Evolutionary conservation across 106 monocot species (phyloP).

Genomic region (Cymbidium sinense): DNA sequence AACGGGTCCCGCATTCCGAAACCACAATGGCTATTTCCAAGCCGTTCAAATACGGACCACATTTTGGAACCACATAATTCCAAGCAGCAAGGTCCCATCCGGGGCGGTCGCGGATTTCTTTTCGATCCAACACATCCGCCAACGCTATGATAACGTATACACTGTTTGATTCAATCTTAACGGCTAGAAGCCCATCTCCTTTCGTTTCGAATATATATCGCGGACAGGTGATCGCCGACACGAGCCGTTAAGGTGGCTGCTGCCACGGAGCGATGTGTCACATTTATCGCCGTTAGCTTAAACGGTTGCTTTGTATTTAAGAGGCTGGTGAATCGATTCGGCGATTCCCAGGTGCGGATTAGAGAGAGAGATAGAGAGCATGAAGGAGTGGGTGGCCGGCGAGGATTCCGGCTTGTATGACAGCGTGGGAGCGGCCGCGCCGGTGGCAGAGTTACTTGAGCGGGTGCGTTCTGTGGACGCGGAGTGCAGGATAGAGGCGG

Average conservation of each 20-base stretch:
- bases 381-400: neutral
- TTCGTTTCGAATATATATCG: neutral
- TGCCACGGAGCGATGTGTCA: neutral
- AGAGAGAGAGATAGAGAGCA: neutral
- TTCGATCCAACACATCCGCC: neutral
- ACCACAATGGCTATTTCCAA: too few species aligned
- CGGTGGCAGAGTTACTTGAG: neutral
- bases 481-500: conserved; percentile 46
- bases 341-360: neutral
- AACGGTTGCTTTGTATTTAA: neutral
- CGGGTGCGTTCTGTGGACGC: conserved; percentile 25
- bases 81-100: too few species aligned
- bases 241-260: neutral
- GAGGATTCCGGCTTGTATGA: neutral
- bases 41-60: too few species aligned
- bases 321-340: neutral
- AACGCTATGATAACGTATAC: neutral
- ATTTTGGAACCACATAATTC: too few species aligned
- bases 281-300: neutral
- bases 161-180: neutral
- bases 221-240: neutral
- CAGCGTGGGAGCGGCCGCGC: neutral
- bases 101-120: neutral
- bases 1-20: too few species aligned
- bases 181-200: neutral